These are phyloP conservation scores for Picea glauca DNA, from an alignment of 75 land plant species.

Conservation along the genomic window DNA sequence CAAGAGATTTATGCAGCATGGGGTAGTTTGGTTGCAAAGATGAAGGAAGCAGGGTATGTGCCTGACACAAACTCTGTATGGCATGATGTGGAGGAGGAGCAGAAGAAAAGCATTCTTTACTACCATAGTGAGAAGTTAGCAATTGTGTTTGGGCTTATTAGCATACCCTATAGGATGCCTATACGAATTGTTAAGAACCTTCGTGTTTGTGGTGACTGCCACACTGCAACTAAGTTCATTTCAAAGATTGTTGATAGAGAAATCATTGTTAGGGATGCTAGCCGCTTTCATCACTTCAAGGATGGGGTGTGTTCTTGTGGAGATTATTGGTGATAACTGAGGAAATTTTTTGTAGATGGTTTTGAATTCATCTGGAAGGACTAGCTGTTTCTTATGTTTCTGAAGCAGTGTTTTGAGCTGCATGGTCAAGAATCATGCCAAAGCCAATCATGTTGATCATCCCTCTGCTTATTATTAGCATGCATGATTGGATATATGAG, in stretches of 20 bases:
- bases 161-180: neutral
- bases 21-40: neutral
- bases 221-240: conserved; percentile 10
- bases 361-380: no score
- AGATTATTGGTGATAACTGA: no score
- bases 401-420: no score
- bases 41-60: neutral
- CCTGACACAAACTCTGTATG: neutral
- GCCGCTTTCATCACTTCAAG: conserved; percentile 6
- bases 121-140: neutral
- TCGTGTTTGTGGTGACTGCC: neutral
- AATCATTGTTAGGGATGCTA: conserved; percentile 3
- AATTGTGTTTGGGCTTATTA: neutral
- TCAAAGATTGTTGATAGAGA: conserved; percentile 3
- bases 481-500: no score
- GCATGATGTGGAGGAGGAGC: conserved; percentile 5
- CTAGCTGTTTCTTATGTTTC: no score
- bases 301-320: neutral
- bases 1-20: neutral
- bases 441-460: no score
- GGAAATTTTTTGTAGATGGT: no score
- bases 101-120: neutral
- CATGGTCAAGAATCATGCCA: no score
- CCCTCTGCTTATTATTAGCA: no score
- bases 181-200: conserved; percentile 8